Evolutionary conservation across 2,329 filamentous ascomycete species (phyloP).

Genomic region (Didymella sp.): DNA sequence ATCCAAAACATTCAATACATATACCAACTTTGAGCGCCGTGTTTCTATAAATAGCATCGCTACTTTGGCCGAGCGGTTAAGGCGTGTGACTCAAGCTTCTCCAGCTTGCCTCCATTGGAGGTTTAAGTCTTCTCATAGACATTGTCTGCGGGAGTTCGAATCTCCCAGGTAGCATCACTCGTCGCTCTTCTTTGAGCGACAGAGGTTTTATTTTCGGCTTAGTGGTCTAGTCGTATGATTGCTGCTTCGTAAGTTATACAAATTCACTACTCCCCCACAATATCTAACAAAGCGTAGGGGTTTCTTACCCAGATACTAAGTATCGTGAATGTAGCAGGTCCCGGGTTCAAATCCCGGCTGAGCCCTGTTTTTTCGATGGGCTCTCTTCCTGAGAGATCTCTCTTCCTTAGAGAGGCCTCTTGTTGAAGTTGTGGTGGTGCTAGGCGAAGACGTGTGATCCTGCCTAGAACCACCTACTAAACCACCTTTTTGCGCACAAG

Average conservation of each 20-base stretch:
- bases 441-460: background rate
- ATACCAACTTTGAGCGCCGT: background rate
- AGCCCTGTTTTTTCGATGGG: conserved; percentile 8
- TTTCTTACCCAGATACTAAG: background rate
- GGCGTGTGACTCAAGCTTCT: conserved; percentile 10
- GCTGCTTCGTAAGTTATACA: too few relatives aligned
- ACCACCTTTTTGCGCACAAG: background rate
- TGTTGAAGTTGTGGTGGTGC: background rate
- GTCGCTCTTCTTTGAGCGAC: too few relatives aligned
- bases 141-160: conserved; percentile 10
- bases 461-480: background rate
- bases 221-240: conserved; percentile 14
- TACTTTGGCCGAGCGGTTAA: conserved; percentile 1
- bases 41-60: background rate
- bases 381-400: too few relatives aligned
- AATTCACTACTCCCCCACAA: too few relatives aligned
- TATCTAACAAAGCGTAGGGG: too few relatives aligned
- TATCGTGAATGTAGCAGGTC: conserved; percentile 17
- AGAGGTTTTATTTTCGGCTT: background rate
- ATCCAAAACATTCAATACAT: background rate
- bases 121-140: conserved; percentile 2
- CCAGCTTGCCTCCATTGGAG: conserved; percentile 8
- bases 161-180: conserved; percentile 4
- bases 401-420: background rate
- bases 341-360: conserved; percentile 22